Evolutionary conservation across 2,329 filamentous ascomycete species (phyloP), one percentile per base, ranked within the genome.

Genomic region (Paracoccidioides brasiliensis): DNA sequence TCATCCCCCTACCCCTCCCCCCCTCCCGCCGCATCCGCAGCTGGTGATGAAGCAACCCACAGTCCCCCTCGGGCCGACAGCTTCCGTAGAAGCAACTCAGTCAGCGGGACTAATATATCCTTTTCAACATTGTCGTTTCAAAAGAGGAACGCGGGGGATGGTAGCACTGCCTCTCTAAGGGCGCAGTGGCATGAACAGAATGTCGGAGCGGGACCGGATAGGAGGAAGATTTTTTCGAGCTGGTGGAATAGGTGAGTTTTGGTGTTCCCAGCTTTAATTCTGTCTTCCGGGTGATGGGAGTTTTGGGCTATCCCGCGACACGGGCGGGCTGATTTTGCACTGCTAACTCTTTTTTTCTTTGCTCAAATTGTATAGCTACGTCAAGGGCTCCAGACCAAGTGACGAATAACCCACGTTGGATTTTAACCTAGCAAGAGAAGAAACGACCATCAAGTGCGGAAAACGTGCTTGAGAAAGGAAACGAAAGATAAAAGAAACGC

Each of bases 171-270:
- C 5, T 67, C 65, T 2, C 65, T 75, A 48, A 64, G 72, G 38
- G 63, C 68, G 28, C 75, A 71, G 57, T 78, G 72, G 64, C 67
- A 67, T 52, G 75, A 77, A n/a, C 72, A 76, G 66, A 63, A 65
- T 53, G 52, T 55, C 10, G 53, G 54, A 2, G 54, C 52, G 9
- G 52, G 53, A 8, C 64, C 68, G 7, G 61, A 66, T 33, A 62
- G 66, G 46, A 55, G 64, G 0, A 72, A 72, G 0, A 64, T 73
- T 50, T 64, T 74, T 40, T 64, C 65, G 2, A 67, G 66, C 57
- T 66, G 67, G 69, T 75, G 73, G 73, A 61, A 73, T 59, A 55
- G 62, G 67, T 57, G 65, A 66, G 50, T 58, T 53, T 56, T 63
- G 59, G 51, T 50, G 10, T 48, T 30, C 14, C 32, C 37, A n/a